A percentile compares a stretch with the other conserved stretches of the same genome.
phyloP scores from a whole-genome alignment of 2,329 filamentous ascomycete species.

The Chaetoscypha palmicola region DNA sequence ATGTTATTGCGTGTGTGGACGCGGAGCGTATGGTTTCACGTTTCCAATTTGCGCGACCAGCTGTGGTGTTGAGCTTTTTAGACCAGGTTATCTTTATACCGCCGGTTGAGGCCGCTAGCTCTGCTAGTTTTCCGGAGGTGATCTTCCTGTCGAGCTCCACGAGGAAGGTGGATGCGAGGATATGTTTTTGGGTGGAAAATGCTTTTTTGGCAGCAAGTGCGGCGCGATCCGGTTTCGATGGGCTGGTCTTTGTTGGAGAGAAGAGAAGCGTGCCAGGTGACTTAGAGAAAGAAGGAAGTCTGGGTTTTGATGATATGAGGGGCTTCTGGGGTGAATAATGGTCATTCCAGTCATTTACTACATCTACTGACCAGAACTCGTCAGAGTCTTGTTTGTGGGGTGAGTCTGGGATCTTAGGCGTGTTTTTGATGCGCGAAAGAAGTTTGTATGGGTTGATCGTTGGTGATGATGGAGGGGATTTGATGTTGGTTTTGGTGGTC shows the following conservation, averaged over 20 bases:
- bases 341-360: slow-evolving; percentile 58
- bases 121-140: slow-evolving; percentile 50
- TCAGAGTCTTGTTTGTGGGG: slow-evolving; percentile 48
- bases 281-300: slow-evolving; percentile 12
- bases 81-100: slow-evolving; percentile 68
- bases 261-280: slow-evolving; percentile 6
- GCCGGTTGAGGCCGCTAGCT: slow-evolving; percentile 55
- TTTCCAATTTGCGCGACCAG: slow-evolving; percentile 68
- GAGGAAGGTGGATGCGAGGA: slow-evolving; percentile 58
- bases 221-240: slow-evolving; percentile 31
- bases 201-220: slow-evolving; percentile 44
- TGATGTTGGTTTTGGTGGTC: slow-evolving; percentile 17
- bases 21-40: slow-evolving; percentile 44
- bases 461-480: slow-evolving; percentile 27
- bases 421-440: slow-evolving; percentile 25
- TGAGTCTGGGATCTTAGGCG: slow-evolving; percentile 43
- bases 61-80: slow-evolving; percentile 72
- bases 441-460: slow-evolving; percentile 17
- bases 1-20: slow-evolving; percentile 19
- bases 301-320: slow-evolving; percentile 29
- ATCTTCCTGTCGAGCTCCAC: slow-evolving; percentile 60
- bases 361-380: slow-evolving; percentile 52
- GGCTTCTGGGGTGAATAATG: slow-evolving; percentile 47
- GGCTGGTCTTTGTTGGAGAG: slow-evolving; percentile 26
- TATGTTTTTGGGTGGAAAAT: slow-evolving; percentile 57